Percentiles rank a stretch among this genome's conserved stretches.
Evolutionary conservation across 208 protist genomes (phyloP).

Genomic region (Perkinsela sp.): DNA sequence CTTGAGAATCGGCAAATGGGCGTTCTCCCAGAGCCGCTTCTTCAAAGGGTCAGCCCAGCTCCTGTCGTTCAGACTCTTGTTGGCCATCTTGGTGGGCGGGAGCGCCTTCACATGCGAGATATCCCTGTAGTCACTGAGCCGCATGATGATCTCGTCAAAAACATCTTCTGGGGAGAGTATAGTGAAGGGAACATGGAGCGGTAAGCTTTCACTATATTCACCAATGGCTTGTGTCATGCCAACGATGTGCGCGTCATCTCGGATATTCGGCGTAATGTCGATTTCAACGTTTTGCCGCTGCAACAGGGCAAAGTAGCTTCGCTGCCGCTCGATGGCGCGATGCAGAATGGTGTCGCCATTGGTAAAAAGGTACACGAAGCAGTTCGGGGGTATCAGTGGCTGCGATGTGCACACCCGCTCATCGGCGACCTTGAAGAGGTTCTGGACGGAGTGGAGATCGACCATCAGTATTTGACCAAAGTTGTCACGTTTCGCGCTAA

Average conservation of each 20-base stretch:
- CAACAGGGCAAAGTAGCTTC: neutral
- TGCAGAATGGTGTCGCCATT: neutral
- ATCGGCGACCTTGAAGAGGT: neutral
- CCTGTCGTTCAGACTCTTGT: neutral
- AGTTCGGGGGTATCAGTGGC: neutral
- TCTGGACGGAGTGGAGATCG: neutral
- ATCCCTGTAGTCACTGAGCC: neutral
- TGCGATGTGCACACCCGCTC: neutral
- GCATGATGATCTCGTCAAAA: neutral
- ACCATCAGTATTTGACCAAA: neutral
- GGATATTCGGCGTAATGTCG: neutral
- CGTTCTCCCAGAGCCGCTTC: neutral
- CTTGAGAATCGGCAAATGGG: neutral
- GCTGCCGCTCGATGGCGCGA: neutral
- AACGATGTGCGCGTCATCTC: neutral
- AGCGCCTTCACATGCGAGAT: neutral
- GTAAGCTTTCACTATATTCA: neutral
- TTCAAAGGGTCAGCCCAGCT: neutral
- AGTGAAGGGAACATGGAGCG: neutral
- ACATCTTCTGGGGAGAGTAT: neutral
- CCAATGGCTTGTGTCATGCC: neutral
- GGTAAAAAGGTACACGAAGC: neutral
- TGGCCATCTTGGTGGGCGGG: neutral
- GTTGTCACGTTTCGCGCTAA: neutral
- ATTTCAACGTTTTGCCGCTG: neutral